Evolutionary conservation across 1,139 yeast species (phyloP).

Genomic region (Hemisphaericaspora lyxosophila): DNA sequence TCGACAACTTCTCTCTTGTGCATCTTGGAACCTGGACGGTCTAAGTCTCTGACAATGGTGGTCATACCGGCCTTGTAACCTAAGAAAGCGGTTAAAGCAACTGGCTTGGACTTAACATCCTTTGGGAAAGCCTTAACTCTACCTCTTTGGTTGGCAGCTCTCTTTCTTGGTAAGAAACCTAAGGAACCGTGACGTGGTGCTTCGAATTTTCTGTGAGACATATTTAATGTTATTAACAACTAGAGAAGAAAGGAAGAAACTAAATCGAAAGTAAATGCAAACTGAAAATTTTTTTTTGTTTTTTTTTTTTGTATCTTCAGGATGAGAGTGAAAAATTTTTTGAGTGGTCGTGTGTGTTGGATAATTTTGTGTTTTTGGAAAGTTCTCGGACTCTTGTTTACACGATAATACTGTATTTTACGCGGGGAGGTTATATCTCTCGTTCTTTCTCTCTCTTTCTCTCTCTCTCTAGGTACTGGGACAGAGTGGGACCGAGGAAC

Average conservation of each 20-base stretch:
- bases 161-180: constrained; percentile 99
- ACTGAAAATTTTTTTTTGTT: constrained; percentile 9
- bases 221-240: constrained; percentile 36
- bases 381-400: too few species aligned
- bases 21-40: constrained; percentile 99
- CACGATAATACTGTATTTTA: too few species aligned
- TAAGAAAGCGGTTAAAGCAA: constrained; percentile 98
- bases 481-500: too few species aligned
- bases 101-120: constrained; percentile 98
- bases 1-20: constrained; percentile 99
- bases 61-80: constrained; percentile 99
- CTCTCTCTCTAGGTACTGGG: too few species aligned
- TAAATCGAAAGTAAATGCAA: constrained; percentile 5
- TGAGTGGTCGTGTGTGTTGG: background rate
- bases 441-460: too few species aligned
- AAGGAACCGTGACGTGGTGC: constrained; percentile 99
- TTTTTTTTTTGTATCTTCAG: background rate
- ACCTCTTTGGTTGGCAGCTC: constrained; percentile 98
- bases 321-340: constrained; percentile 12
- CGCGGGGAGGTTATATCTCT: too few species aligned
- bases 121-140: constrained; percentile 99
- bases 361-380: too few species aligned
- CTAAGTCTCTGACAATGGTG: constrained; percentile 99
- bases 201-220: constrained; percentile 99
- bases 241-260: constrained; percentile 18